phyloP scores from a whole-genome alignment of 148 eudicot genomes.

The Rhododendron ferrugineum region DNA sequence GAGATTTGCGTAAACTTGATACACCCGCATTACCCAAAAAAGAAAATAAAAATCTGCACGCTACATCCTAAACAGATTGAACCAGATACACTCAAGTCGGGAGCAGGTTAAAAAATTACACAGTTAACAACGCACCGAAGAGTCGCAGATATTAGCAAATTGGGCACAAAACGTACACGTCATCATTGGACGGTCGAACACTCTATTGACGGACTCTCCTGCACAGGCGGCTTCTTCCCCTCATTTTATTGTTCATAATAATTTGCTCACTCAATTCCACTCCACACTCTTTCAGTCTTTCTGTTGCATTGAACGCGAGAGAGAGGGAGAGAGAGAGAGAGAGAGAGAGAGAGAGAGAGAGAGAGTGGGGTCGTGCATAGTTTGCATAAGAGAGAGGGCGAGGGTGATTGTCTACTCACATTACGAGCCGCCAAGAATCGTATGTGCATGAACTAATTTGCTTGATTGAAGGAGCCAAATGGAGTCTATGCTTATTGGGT shows the following conservation, averaged over 20 bases:
- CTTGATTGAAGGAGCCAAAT: constrained; percentile 15
- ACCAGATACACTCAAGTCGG: not conserved
- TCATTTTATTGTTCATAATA: not conserved
- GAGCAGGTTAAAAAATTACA: not conserved
- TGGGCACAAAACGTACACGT: not conserved
- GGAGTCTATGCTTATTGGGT: constrained; percentile 42
- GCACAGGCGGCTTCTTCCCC: not conserved
- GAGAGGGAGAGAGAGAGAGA: not conserved
- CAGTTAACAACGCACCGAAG: not conserved
- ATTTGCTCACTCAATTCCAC: not conserved
- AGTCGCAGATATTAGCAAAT: not conserved
- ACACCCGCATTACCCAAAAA: too few relatives aligned
- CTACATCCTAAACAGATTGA: not conserved
- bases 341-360: not conserved
- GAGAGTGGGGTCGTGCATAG: too few relatives aligned
- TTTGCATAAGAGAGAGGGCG: not conserved
- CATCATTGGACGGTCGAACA: not conserved
- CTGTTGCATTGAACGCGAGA: not conserved
- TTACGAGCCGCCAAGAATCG: not conserved
- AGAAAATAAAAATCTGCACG: too few relatives aligned
- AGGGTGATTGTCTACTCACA: not conserved
- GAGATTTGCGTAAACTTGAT: too few relatives aligned
- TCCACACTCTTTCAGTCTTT: not conserved
- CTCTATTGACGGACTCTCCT: not conserved
- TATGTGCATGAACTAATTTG: not conserved